Evolutionary conservation across 805 yeast genomes (phyloP), one percentile per base, ranked within the genome.

Genomic region (Tetrapisispora pingtungensis): DNA sequence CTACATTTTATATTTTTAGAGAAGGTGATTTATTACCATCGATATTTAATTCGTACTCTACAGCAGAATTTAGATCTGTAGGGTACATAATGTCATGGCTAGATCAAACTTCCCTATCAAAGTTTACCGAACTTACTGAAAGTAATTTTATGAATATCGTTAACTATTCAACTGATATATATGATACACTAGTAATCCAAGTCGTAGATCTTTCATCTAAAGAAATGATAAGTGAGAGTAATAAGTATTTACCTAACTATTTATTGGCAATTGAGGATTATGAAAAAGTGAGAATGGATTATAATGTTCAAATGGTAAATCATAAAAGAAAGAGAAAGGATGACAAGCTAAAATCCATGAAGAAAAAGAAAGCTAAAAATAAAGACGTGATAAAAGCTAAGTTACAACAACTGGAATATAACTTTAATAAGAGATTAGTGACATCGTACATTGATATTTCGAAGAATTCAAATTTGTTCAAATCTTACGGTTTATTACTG

Each of bases 1-100:
- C 94, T 2, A 77, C 84, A 14, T 53, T 84, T 17, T 62, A 78
- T 27, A 65, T 81, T 19, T 74, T 80, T 58, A 80, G 75, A 51
- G 81, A 81, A 43, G 73, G 74, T 43, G 66, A 77, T 13, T 56
- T 75, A 44, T 55, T 73, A 28, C 72, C 84, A 0, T 64, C 66
- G 4, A 71, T 80, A 5, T 80, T 61, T 50, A 83, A 75, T 51
- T 78, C 76, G 45, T 78, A 75, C 61, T 78, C 80, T 0, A 74
- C 86, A 7, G 77, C 76, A 40, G 85, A 82, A 51, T 71, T 74
- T 45, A 70, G 93, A 49, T 71, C 75, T 49, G 61, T 61, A 15
- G 67, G 66, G 19, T 60, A 65, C 33, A 67, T 84, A 10, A 56
- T 69, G 49, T 57, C 71, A 14, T 84, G 82, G 67, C 61, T 84